Conservation (phyloP, 306 rosid genomes). For the Prunus armeniaca region DNA sequence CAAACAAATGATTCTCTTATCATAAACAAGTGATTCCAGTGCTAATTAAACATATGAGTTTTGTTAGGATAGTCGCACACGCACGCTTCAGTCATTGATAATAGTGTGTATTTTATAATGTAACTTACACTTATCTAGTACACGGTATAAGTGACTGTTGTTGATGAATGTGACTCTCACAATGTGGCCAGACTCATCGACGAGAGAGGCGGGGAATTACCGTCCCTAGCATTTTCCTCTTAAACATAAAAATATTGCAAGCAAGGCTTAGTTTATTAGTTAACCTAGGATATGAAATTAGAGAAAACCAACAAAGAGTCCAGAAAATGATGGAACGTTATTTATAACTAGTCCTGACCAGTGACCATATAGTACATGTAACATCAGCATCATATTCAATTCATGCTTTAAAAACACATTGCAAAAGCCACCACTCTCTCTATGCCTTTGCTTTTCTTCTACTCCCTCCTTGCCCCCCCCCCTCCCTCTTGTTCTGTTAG, state of each 20-base stretch:
- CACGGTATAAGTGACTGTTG: too few relatives aligned
- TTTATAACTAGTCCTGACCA: neutral
- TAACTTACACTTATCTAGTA: too few relatives aligned
- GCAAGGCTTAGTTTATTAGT: too few relatives aligned
- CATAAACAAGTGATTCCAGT: neutral
- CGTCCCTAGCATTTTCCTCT: too few relatives aligned
- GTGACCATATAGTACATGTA: neutral
- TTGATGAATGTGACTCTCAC: too few relatives aligned
- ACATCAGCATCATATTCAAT: neutral
- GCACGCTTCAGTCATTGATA: too few relatives aligned
- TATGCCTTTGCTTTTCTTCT: conserved; percentile 64
- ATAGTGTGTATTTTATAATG: too few relatives aligned
- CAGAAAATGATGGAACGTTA: neutral
- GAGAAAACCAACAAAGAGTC: neutral
- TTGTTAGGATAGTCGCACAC: too few relatives aligned
- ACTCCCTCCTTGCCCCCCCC: conserved; percentile 31
- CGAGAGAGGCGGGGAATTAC: too few relatives aligned
- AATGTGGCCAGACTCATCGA: too few relatives aligned
- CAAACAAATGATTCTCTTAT: neutral
- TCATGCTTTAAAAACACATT: neutral
- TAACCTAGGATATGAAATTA: too few relatives aligned
- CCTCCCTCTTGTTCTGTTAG: conserved; percentile 26
- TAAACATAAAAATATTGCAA: too few relatives aligned
- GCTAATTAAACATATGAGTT: neutral
- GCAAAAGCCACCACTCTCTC: neutral